Base-by-base conservation (phyloP, 495 filamentous ascomycete genomes). In the Penicillium atrosanguineum region DNA sequence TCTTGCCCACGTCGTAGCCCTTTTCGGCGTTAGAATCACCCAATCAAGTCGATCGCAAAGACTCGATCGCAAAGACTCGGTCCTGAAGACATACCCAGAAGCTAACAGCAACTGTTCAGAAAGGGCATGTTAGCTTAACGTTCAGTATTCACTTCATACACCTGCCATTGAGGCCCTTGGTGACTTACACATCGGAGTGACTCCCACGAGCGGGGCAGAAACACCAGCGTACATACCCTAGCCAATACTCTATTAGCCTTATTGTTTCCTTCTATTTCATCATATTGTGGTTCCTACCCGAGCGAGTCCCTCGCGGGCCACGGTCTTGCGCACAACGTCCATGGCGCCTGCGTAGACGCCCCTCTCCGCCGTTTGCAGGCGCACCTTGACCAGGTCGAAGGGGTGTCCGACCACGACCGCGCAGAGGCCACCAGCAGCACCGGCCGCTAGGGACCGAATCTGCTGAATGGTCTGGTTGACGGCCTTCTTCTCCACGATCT, bases 131-230 rank as follows among this genome's bases (percentile, higher is more conserved):
- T 44, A 65, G 60, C 45, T 48, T 36, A 15, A 5, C 21, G 25
- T 48, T 39, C 25, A 29, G n/a, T 3, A 1, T 26, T 9, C 31
- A 31, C 9, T 5, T 42, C 6, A 21, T 18, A 21, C 14, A 20
- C 14, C 14, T 51, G 26, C 50, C 39, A 57, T 57, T 44, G 36
- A 36, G 38, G 25, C 34, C 12, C 3, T 7, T 9, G 19, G 3
- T n/a, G 16, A 81, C 90, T 77, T 84, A 96, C 93, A 98, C 95
- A 97, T 97, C 28, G 94, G 94, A 54, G 94, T 97, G 18, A 98
- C 94, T 38, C 95, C 94, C 11, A 96, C 86, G 56, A 98, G 75
- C 38, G 94, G 95, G 61, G 95, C 94, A 50, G 86, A 90, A 28
- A 98, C 94, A 73, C 94, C 94, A n/a, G 94, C 94, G 75, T 98